These are phyloP conservation scores for Penicillium thymicola DNA, from an alignment of 2,329 filamentous ascomycete species.

Conservation along the genomic window DNA sequence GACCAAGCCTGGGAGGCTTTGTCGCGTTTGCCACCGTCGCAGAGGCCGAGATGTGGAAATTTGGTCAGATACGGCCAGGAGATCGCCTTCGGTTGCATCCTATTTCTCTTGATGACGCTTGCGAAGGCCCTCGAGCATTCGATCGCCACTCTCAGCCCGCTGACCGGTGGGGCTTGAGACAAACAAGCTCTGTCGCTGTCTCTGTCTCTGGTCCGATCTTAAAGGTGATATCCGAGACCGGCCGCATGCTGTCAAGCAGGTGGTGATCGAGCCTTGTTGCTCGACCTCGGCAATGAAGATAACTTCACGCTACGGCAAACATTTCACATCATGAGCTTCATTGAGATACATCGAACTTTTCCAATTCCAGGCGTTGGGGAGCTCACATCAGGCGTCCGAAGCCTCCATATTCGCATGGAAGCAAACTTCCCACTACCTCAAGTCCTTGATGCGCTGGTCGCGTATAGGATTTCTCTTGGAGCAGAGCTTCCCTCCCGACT, in stretches of 20 bases:
- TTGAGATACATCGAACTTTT: neutral
- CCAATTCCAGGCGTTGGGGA: neutral
- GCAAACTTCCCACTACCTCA: neutral
- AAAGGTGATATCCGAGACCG: neutral
- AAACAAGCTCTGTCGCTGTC: neutral
- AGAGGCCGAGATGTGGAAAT: neutral
- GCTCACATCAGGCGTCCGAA: neutral
- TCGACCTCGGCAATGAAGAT: neutral
- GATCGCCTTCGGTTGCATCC: neutral
- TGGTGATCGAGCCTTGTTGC: neutral
- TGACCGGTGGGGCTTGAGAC: neutral
- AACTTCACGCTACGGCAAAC: neutral
- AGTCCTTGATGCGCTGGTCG: neutral
- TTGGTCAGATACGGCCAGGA: neutral
- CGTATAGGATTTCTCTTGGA: neutral
- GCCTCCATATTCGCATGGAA: neutral
- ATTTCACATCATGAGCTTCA: neutral
- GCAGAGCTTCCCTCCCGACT: neutral
- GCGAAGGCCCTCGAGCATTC: neutral
- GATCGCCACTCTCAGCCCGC: neutral
- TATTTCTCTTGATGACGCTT: neutral
- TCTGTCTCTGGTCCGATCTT: neutral
- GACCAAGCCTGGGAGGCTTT: neutral
- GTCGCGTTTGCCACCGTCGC: neutral
- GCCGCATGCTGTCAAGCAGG: neutral